Base-by-base conservation (phyloP, 2,329 filamentous ascomycete species). In the Bipolaris bicolor region DNA sequence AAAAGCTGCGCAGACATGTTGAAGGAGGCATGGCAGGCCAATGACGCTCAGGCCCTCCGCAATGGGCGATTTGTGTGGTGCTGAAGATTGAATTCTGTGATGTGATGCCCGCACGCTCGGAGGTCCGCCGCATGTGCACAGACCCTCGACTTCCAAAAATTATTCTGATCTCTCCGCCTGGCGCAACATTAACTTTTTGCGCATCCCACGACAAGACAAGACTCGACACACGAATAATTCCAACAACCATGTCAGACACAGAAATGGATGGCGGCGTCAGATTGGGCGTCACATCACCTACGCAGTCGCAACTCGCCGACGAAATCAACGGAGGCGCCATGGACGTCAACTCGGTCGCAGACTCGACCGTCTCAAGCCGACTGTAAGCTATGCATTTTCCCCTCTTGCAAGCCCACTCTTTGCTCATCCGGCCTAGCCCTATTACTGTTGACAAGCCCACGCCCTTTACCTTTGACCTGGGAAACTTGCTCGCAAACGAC, bases 401-500 rank as follows among this genome's bases (percentile, higher is more conserved):
- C 46, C 51, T 43, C 46, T 46, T 40, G 45, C 6, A 43, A 45
- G 46, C 33, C 36, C 13, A 13, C 22, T 18, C 5, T 29, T 47
- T 45, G 6, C 34, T 50, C 39, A 53, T 47, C 7, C n/a, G 1
- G 15, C 2, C 26, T 43, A 77, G 75, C 31, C 68, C 71, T n/a
- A 60, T 75, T 26, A 71, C 60, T 15, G 75, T 80, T 47, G 69
- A 88, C 60, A 96, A 96, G 79, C 89, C 92, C 4, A 96, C 90
- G 6, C 92, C 93, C 9, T 96, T 96, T 82, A 92, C 88, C 66
- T 97, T 96, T 81, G 92, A 97, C 77, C 88, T 97, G 39, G 89
- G 92, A 66, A 88, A 96, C 74, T 88, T 98, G 52, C 85, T 96
- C 73, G 90, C 88, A 77, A 88, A 88, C 73, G 95, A 98, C 79